A percentile compares a stretch with the other conserved stretches of the same genome.
Evolutionary conservation across 164 flowering plant species (phyloP).

Genomic region (Taxillus chinensis): DNA sequence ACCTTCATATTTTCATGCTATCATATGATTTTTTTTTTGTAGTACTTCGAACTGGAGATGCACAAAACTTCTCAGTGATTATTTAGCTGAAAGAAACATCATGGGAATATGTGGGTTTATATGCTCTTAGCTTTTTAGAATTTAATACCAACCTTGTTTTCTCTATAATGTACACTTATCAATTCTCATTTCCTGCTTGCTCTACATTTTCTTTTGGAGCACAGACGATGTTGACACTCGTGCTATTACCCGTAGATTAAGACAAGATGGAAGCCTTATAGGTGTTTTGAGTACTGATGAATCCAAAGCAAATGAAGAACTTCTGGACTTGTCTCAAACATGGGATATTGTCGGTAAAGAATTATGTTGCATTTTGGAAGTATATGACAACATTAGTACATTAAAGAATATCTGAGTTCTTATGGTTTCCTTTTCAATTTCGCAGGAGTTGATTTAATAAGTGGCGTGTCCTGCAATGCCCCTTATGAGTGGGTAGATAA

Average conservation of each 20-base stretch:
- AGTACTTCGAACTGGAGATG: conserved; percentile 87
- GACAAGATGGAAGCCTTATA: conserved; percentile 77
- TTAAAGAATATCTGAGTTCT: neutral
- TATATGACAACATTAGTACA: neutral
- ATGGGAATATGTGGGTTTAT: conserved; percentile 77
- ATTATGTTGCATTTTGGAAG: neutral
- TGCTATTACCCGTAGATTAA: conserved; percentile 77
- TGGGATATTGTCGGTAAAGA: conserved; percentile 76
- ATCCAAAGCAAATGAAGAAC: conserved; percentile 55
- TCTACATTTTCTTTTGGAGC: conserved; percentile 10
- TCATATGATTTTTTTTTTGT: neutral
- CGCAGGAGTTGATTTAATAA: conserved; percentile 77
- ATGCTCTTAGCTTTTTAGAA: neutral
- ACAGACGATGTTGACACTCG: conserved; percentile 94
- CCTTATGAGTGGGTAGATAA: conserved; percentile 75
- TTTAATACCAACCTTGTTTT: neutral
- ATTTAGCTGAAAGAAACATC: conserved; percentile 63
- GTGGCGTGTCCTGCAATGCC: conserved; percentile 57
- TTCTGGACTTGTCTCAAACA: conserved; percentile 57
- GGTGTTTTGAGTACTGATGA: conserved; percentile 80
- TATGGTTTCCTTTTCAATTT: conserved; percentile 1
- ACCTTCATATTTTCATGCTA: neutral
- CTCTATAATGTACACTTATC: neutral
- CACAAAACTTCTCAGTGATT: conserved; percentile 48
- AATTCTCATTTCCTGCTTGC: conserved; percentile 6